Evolutionary conservation across 768 basidiomycete species (phyloP), one percentile per base, ranked within the genome.

Genomic region (Amanita pseudoporphyria): DNA sequence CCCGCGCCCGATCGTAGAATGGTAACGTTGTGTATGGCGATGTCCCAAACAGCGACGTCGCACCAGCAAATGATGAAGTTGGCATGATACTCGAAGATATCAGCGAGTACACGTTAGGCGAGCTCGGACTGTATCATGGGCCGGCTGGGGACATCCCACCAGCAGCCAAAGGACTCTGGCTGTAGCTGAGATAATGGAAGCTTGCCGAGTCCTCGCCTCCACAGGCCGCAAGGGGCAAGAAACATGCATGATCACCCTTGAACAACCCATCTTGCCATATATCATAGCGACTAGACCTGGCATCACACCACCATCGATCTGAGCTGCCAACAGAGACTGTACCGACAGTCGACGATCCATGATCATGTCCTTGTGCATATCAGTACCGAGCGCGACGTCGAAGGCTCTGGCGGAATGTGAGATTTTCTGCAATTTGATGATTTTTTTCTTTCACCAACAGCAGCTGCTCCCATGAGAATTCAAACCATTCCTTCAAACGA

Each of bases 401-500:
- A 95, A 97, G 6, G 90, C 79, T 87, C 69, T 98, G 96, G 14
- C 96, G 96, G 58, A 99, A 91, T 76, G 98, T 82, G 36, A 99
- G 91, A 60, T 97, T 98, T 73, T 98, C 95, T n/a, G 96, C 96
- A 28, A 99, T 82, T 39, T 95, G 96, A 47, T 90, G 90, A 62
- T 96, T 98, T 94, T 56, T 99, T 95, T 65, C 92, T 90, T 71
- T 98, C 95, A 47, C 96, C 96, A 19, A 94, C 87, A 1, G 95
- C 93, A 1, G 96, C 96, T 0, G 96, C 96, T 63, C 98, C 96
- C 86, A 98, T 94, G 49, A 99, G 67, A 58, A 98, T 97, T 64
- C 98, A 95, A 53, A 99, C 96, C 2, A 96, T 99, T 72, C 98
- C 96, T 65, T 99, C 96, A 74, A 99, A 99, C 1, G 96, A 98